Conservation (phyloP, 164 flowering plant genomes). For the Sextonia rubra region DNA sequence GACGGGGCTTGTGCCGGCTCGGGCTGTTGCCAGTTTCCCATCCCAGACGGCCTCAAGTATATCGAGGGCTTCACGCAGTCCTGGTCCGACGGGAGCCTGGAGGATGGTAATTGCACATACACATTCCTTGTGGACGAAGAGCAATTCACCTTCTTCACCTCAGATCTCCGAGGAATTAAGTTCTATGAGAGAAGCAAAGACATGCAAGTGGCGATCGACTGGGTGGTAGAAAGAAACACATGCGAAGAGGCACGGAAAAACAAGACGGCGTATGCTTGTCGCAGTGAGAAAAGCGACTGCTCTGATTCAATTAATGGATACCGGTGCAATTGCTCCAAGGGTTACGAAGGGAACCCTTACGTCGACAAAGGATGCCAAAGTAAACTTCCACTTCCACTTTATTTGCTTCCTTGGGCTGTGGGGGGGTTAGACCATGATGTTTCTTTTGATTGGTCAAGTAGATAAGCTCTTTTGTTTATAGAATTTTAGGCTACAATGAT, state of each 20-base stretch:
- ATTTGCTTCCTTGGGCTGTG: background rate
- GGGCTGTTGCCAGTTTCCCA: slow-evolving; percentile 11
- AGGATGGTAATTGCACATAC: background rate
- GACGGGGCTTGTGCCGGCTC: slow-evolving; percentile 2
- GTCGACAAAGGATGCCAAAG: slow-evolving; percentile 10
- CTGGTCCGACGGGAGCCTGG: background rate
- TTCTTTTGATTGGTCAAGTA: background rate
- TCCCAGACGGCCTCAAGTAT: background rate
- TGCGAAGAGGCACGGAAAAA: slow-evolving; percentile 19
- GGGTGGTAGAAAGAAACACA: slow-evolving; percentile 31
- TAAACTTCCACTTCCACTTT: background rate
- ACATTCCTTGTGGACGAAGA: slow-evolving; percentile 7
- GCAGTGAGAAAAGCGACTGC: slow-evolving; percentile 20
- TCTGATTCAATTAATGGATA: slow-evolving; percentile 27
- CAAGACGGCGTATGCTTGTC: background rate
- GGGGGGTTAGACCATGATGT: background rate
- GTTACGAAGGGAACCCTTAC: slow-evolving; percentile 58
- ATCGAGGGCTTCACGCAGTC: background rate
- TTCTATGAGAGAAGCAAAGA: background rate
- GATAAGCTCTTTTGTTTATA: background rate
- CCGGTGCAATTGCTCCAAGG: slow-evolving; percentile 37
- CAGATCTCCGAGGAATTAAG: background rate
- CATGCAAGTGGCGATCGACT: slow-evolving; percentile 28
- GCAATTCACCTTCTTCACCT: background rate
- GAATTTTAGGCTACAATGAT: background rate